Percentiles rank a stretch among this genome's conserved stretches.
Conservation (phyloP, 169 alveolate species). For the Cryptosporidium ryanae region DNA sequence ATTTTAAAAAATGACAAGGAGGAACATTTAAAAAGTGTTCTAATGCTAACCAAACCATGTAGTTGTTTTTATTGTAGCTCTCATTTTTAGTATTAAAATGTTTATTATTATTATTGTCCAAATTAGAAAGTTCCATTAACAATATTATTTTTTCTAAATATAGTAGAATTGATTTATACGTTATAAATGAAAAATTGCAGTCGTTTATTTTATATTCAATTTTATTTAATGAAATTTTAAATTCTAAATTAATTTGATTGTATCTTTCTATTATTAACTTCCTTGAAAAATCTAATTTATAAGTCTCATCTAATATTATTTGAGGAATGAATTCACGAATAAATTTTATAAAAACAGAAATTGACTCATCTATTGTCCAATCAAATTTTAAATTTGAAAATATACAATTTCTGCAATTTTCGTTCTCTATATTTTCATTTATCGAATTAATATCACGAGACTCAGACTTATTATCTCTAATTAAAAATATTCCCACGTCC, state of each 20-base stretch:
- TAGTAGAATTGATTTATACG: conserved; percentile 3
- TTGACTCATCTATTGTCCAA: conserved; percentile 59
- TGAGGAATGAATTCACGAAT: conserved; percentile 48
- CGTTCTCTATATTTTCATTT: neutral
- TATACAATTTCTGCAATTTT: conserved; percentile 29
- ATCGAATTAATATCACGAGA: too few relatives aligned
- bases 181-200: neutral
- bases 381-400: conserved; percentile 15
- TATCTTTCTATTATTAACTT: conserved; percentile 42
- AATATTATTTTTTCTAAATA: conserved; percentile 27
- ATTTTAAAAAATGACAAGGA: conserved; percentile 27
- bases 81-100: too few relatives aligned
- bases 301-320: conserved; percentile 10
- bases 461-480: too few relatives aligned
- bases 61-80: neutral
- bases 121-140: conserved; percentile 39
- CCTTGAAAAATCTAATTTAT: conserved; percentile 24
- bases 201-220: too few relatives aligned
- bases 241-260: conserved; percentile 32
- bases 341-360: conserved; percentile 40
- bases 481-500: neutral
- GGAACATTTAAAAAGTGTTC: conserved; percentile 50
- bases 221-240: neutral
- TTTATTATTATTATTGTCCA: neutral
- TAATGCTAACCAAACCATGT: conserved; percentile 4